Base-by-base conservation (phyloP, 2,329 filamentous ascomycete species). In the Meredithiella fracta region DNA sequence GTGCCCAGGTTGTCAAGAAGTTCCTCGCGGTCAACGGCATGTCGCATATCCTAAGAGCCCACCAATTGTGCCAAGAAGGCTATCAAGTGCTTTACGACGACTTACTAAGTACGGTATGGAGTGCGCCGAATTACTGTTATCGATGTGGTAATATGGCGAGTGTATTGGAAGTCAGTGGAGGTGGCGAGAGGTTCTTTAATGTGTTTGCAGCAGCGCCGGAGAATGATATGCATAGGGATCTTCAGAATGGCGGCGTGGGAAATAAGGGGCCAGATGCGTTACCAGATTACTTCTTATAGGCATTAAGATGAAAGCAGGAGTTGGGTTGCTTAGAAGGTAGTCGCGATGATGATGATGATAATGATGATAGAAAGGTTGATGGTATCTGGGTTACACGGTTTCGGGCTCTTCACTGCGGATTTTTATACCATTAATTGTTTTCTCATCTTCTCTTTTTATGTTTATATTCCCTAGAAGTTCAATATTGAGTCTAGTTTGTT, bases 21-120 rank as follows among this genome's bases (percentile, higher is more conserved):
- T 98, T 98, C 69, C 74, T 98, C 31, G 87, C 92, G 63, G 90
- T 98, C 63, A 98, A 98, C 70, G 85, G 81, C 68, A 97, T 98
- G 90, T 91, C 85, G 31, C 92, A 98, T 68, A 98, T 98, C 61
- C 75, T 98, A 57, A 86, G 92, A 23, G 92, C 92, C n/a, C 92
- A 98, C 69, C 92, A 98, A 72, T 78, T 98, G 3, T 98, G 92
- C 68, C 92, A 98, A 68, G 92, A 98, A 71, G 92, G 92, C 0
- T 98, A 91, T 68, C 92, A 97, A 70, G 86, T 97, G 50, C 79
- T 98, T 15, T 98, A 95, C 68, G 91, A 97, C 64, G 91, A 97
- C 69, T 80, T 85, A 15, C 72, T 98, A 38, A 95, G 88, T 67
- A 98, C 92, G 1, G 92, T 98, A 5, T 98, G 92, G 92, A 96